Percentiles rank a stretch among this genome's conserved stretches.
These are phyloP conservation scores for Mycocentrospora acerina DNA, from an alignment of 2,329 filamentous ascomycete species.

Conservation along the genomic window DNA sequence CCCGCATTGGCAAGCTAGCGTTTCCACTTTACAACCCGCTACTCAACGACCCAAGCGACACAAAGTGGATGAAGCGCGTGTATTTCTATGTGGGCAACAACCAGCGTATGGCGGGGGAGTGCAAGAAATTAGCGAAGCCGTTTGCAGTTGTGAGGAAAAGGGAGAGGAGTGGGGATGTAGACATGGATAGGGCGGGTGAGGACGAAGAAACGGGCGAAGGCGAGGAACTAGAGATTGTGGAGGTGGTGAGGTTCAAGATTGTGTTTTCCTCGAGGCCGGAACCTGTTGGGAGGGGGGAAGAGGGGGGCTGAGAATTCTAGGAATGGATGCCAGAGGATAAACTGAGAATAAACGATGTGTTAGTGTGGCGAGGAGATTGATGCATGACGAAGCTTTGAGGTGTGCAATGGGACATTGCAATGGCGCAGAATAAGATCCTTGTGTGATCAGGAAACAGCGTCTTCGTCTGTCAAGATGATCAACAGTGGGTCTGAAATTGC, in stretches of 20 bases:
- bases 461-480: no score
- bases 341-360: no score
- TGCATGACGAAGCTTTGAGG: no score
- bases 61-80: conserved; percentile 85
- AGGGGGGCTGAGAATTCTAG: conserved; percentile 17
- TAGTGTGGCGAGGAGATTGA: no score
- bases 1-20: conserved; percentile 69
- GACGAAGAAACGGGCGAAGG: conserved; percentile 10
- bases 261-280: conserved; percentile 83
- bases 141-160: conserved; percentile 70
- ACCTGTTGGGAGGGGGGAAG: conserved; percentile 59
- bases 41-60: conserved; percentile 52
- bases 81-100: conserved; percentile 87
- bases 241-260: conserved; percentile 84
- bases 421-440: no score
- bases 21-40: conserved; percentile 71
- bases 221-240: conserved; percentile 75
- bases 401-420: no score
- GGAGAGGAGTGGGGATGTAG: conserved; percentile 19
- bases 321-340: no score
- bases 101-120: conserved; percentile 84
- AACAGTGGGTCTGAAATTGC: no score
- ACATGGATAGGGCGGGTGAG: conserved; percentile 25
- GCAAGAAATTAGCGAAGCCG: conserved; percentile 79
- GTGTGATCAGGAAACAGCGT: no score